A percentile compares a stretch with the other conserved stretches of the same genome.
phyloP scores from a whole-genome alignment of 495 filamentous ascomycete species.

The Alectoria sarmentosa region DNA sequence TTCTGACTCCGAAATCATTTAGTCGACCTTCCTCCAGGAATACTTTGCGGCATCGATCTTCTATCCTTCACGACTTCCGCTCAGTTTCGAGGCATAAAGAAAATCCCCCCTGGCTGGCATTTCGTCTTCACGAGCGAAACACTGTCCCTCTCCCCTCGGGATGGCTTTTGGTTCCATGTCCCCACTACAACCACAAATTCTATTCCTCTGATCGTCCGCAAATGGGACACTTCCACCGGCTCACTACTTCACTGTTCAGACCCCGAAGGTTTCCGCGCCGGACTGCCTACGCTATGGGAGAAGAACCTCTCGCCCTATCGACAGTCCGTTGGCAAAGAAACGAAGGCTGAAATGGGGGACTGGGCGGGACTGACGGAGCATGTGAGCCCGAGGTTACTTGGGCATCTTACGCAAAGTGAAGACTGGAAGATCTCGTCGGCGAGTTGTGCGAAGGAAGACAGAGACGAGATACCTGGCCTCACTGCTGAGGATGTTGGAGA shows the following conservation, averaged over 20 bases:
- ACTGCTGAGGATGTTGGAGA: slow-evolving; percentile 24
- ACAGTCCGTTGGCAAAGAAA: slow-evolving; percentile 28
- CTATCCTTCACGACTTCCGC: slow-evolving; percentile 47
- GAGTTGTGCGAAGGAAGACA: slow-evolving; percentile 38
- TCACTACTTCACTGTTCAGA: slow-evolving; percentile 33
- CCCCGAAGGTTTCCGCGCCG: slow-evolving; percentile 38
- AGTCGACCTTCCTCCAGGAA: slow-evolving; percentile 44
- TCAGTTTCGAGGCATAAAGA: slow-evolving; percentile 53
- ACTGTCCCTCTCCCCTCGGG: slow-evolving; percentile 48
- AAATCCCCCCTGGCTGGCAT: slow-evolving; percentile 51
- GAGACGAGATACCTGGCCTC: slow-evolving; percentile 47
- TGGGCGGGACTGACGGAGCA: slow-evolving; percentile 40
- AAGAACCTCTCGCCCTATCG: slow-evolving; percentile 30
- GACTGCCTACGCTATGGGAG: slow-evolving; percentile 37
- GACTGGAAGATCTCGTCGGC: slow-evolving; percentile 45
- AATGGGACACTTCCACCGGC: slow-evolving; percentile 34
- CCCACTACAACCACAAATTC: slow-evolving; percentile 22
- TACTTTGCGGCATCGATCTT: slow-evolving; percentile 47
- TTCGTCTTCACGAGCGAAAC: slow-evolving; percentile 55
- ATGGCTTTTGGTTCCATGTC: slow-evolving; percentile 57
- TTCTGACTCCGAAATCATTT: too few relatives aligned
- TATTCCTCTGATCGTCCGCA: slow-evolving; percentile 35
- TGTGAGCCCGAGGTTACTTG: slow-evolving; percentile 35
- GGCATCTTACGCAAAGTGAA: slow-evolving; percentile 33
- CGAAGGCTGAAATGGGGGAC: slow-evolving; percentile 28